These are phyloP conservation scores for Cucurbita argyrosperma DNA, from an alignment of 306 rosid genomes.

Conservation along the genomic window DNA sequence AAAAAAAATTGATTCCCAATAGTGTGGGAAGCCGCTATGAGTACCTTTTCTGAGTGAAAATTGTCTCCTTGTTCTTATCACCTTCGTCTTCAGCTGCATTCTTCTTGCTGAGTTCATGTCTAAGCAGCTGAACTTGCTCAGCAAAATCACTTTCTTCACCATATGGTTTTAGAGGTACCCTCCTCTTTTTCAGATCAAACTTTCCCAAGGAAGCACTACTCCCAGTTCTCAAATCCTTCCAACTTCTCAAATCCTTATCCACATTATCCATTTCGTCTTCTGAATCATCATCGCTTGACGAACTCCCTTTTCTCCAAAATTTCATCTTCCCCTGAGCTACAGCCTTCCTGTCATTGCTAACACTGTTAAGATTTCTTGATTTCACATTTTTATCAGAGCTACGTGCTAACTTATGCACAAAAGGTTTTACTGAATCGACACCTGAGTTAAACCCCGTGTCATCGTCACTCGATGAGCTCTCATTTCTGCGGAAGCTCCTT, in stretches of 20 bases:
- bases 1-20: background rate
- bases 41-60: constrained; percentile 58
- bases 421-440: constrained; percentile 9
- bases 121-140: constrained; percentile 53
- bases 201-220: constrained; percentile 70
- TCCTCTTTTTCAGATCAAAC: constrained; percentile 59
- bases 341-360: constrained; percentile 1
- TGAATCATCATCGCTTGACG: constrained; percentile 23
- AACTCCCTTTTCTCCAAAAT: constrained; percentile 28
- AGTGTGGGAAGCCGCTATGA: background rate
- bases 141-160: constrained; percentile 30
- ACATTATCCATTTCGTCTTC: constrained; percentile 11
- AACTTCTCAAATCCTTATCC: background rate
- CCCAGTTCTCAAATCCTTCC: constrained; percentile 22
- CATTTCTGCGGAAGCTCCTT: constrained; percentile 20
- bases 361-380: constrained; percentile 6
- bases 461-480: constrained; percentile 24
- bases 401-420: constrained; percentile 7
- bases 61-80: constrained; percentile 14
- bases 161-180: constrained; percentile 26
- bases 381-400: background rate
- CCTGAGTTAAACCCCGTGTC: constrained; percentile 18
- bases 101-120: constrained; percentile 40
- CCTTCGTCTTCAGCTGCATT: constrained; percentile 22
- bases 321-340: constrained; percentile 9